These are phyloP conservation scores for Sphagnum tenellum DNA, from an alignment of 225 moss, liverwort and hornwort species.

Conservation along the genomic window DNA sequence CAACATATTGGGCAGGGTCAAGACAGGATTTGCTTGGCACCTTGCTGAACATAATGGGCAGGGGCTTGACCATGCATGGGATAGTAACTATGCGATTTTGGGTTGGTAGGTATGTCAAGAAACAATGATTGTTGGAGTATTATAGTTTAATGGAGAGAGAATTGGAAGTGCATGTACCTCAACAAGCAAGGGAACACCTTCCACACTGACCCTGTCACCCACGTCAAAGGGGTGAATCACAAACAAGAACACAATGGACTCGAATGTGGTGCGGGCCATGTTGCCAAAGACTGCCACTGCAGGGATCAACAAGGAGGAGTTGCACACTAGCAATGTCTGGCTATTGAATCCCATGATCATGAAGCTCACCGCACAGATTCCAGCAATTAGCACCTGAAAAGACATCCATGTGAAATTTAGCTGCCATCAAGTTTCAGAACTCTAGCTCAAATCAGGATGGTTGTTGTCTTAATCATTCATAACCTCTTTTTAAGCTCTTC, in stretches of 20 bases:
- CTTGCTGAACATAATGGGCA: too few species aligned
- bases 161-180: slow-evolving; percentile 28
- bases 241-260: slow-evolving; percentile 74
- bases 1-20: too few species aligned
- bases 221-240: slow-evolving; percentile 87
- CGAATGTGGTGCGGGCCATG: slow-evolving; percentile 64
- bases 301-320: slow-evolving; percentile 53
- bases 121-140: too few species aligned
- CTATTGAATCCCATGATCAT: slow-evolving; percentile 78
- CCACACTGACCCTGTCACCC: slow-evolving; percentile 64
- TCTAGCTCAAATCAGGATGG: too few species aligned
- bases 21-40: too few species aligned
- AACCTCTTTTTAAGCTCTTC: too few species aligned
- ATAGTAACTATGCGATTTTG: too few species aligned
- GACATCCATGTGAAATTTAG: background rate
- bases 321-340: slow-evolving; percentile 61
- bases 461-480: too few species aligned
- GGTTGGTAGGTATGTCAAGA: too few species aligned
- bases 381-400: slow-evolving; percentile 48
- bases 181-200: slow-evolving; percentile 64
- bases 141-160: too few species aligned
- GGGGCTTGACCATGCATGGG: too few species aligned
- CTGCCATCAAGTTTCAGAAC: too few species aligned
- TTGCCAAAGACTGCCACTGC: slow-evolving; percentile 79
- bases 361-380: slow-evolving; percentile 68